Evolutionary conservation across 331 rosid genomes (phyloP).

Genomic region (Arachis monticola): DNA sequence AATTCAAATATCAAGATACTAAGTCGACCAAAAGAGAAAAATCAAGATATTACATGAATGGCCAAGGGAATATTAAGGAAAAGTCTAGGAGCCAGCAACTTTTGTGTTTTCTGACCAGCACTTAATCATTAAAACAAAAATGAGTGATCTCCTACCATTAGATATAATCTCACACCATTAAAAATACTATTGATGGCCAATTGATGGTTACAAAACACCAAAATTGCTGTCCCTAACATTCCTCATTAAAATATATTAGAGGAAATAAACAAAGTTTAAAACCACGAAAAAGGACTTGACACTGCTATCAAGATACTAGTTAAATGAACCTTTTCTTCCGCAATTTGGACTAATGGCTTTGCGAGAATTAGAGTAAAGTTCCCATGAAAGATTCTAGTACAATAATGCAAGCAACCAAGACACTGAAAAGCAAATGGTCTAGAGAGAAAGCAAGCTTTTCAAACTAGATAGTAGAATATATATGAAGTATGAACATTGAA

Average conservation of each 20-base stretch:
- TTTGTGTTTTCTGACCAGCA: too few species aligned
- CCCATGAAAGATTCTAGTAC: not conserved
- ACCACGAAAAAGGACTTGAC: not conserved
- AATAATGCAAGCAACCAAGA: conserved; percentile 17
- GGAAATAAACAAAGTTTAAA: not conserved
- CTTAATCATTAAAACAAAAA: too few species aligned
- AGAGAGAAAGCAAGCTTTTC: conserved; percentile 15
- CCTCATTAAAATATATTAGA: not conserved
- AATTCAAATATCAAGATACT: conserved; percentile 13
- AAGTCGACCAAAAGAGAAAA: not conserved
- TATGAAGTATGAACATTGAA: not conserved
- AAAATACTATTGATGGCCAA: too few species aligned
- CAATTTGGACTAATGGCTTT: conserved; percentile 1
- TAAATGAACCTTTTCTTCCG: not conserved
- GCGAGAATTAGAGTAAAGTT: conserved; percentile 3
- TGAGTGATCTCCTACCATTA: too few species aligned
- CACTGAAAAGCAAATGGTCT: conserved; percentile 6
- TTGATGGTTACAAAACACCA: too few species aligned
- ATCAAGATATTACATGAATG: too few species aligned
- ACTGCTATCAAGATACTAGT: not conserved
- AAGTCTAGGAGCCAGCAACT: too few species aligned
- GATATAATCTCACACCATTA: too few species aligned
- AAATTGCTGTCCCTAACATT: too few species aligned
- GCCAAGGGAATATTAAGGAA: too few species aligned
- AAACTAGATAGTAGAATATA: conserved; percentile 23